Evolutionary conservation across 2,329 filamentous ascomycete genomes (phyloP).

Genomic region (Alternaria sp.): DNA sequence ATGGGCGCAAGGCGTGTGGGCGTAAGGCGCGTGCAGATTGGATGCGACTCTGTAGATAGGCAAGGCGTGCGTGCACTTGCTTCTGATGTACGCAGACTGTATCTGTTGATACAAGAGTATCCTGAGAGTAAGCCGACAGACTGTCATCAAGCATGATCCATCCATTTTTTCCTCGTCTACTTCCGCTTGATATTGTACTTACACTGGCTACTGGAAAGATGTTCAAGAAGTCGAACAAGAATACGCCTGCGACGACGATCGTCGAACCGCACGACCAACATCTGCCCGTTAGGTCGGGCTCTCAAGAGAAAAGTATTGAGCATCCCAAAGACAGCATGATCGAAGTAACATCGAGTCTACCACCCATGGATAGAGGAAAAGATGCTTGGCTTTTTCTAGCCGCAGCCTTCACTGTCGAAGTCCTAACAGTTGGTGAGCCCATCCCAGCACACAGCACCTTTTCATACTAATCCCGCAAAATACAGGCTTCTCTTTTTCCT

Average conservation of each 20-base stretch:
- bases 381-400: slow-evolving; percentile 28
- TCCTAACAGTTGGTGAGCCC: slow-evolving; percentile 34
- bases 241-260: background rate
- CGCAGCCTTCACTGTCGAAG: slow-evolving; percentile 58
- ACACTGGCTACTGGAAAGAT: background rate
- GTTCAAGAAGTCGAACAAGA: background rate
- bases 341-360: slow-evolving; percentile 7
- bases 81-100: background rate
- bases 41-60: too few species aligned
- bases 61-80: background rate
- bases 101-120: background rate
- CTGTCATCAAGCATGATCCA: background rate
- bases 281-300: background rate
- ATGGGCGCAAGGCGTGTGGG: slow-evolving; percentile 1
- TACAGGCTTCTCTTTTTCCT: slow-evolving; percentile 71
- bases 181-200: background rate
- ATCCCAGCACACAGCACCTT: background rate
- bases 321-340: background rate
- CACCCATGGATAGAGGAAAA: slow-evolving; percentile 26
- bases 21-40: background rate
- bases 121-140: background rate
- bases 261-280: background rate
- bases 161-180: background rate
- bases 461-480: background rate
- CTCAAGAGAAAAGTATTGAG: background rate